phyloP scores from a whole-genome alignment of 176 grass and related monocot species.

The Zea mays region DNA sequence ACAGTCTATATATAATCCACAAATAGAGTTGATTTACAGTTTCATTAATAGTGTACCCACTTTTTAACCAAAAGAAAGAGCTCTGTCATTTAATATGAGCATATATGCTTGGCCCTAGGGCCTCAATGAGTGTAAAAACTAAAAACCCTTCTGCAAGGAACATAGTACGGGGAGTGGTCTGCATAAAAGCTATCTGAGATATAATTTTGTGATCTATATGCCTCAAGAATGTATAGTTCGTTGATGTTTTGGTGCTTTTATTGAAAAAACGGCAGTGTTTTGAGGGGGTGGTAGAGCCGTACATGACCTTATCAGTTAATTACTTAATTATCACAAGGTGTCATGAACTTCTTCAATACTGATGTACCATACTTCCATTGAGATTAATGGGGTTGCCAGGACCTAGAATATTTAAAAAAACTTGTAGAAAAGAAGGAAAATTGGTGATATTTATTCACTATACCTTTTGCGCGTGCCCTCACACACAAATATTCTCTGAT shows the following conservation, averaged over 20 bases:
- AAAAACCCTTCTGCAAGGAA: neutral
- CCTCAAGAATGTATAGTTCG: neutral
- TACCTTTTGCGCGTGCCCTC: neutral
- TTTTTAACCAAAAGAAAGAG: neutral
- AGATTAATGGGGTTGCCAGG: neutral
- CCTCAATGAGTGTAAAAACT: neutral
- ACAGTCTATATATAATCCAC: neutral
- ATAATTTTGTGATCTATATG: neutral
- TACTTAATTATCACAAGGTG: neutral
- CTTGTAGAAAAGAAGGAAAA: neutral
- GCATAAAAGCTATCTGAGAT: neutral
- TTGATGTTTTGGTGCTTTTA: neutral
- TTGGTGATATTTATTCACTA: neutral
- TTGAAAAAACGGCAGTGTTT: neutral
- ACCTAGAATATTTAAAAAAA: neutral
- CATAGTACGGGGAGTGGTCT: neutral
- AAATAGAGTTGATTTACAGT: neutral
- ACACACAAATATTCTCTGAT: slow-evolving; percentile 16
- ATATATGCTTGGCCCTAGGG: neutral
- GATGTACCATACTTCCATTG: neutral
- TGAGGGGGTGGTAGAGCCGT: neutral
- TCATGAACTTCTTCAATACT: neutral
- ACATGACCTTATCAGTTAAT: neutral
- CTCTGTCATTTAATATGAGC: neutral
- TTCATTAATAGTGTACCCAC: neutral